phyloP scores from a whole-genome alignment of 768 basidiomycete species.

The Tulasnella sp. region DNA sequence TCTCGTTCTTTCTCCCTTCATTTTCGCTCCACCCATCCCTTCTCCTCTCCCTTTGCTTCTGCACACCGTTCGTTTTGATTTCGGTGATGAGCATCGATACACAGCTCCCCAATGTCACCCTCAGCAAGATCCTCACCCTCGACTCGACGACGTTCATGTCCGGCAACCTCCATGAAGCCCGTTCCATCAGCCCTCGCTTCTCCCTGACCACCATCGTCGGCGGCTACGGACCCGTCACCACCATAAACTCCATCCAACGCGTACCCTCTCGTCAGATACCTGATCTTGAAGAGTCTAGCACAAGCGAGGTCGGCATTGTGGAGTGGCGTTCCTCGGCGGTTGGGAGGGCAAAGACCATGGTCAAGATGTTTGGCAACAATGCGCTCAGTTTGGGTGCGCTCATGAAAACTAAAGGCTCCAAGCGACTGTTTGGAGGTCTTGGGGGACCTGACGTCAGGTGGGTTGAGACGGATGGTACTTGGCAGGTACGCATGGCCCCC shows the following conservation, averaged over 20 bases:
- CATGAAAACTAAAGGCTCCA: slow-evolving; percentile 9
- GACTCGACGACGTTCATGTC: slow-evolving; percentile 15
- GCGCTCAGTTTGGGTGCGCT: background rate
- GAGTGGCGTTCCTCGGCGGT: slow-evolving; percentile 8
- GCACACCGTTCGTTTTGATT: too few relatives aligned
- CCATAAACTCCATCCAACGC: background rate
- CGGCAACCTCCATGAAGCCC: slow-evolving; percentile 9
- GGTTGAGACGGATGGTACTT: slow-evolving; percentile 15
- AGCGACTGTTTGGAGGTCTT: slow-evolving; percentile 4
- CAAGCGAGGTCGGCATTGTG: slow-evolving; percentile 9
- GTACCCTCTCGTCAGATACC: background rate
- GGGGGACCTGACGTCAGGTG: slow-evolving; percentile 1
- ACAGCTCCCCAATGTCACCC: slow-evolving; percentile 2
- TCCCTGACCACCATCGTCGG: slow-evolving; percentile 3
- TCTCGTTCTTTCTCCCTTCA: too few relatives aligned
- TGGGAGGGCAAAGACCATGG: slow-evolving; percentile 1
- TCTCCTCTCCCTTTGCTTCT: too few relatives aligned
- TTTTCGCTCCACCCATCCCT: too few relatives aligned
- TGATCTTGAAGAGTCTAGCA: background rate
- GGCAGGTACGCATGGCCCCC: slow-evolving; percentile 3
- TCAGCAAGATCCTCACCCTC: slow-evolving; percentile 7
- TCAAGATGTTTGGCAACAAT: background rate
- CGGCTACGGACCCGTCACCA: slow-evolving; percentile 10
- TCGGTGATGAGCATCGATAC: too few relatives aligned
- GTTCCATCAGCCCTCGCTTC: slow-evolving; percentile 7